Percentiles rank a stretch among this genome's conserved stretches.
Conservation (phyloP, 345 rosid species). For the Eucalyptus globulus region DNA sequence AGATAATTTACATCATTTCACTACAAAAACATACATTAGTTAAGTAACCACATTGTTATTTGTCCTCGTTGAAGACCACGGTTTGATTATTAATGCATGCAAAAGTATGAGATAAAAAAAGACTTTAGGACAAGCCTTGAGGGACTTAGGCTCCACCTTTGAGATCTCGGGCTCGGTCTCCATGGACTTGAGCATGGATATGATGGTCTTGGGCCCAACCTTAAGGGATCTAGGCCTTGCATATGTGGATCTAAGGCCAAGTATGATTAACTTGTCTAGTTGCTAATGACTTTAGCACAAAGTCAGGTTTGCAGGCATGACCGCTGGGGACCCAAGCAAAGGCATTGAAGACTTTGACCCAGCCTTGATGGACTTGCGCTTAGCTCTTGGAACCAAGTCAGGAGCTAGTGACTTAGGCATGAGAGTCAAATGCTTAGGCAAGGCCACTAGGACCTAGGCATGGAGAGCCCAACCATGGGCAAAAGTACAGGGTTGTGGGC, state of each 20-base stretch:
- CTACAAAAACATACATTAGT: neutral
- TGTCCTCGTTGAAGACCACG: too few species aligned
- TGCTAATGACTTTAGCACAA: neutral
- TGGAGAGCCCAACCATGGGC: neutral
- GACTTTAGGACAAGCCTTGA: neutral
- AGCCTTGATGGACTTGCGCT: neutral
- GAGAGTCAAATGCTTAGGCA: neutral
- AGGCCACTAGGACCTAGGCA: neutral
- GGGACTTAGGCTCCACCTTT: neutral
- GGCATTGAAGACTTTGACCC: neutral
- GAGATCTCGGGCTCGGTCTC: accelerated
- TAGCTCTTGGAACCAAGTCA: too few species aligned
- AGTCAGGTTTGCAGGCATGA: neutral
- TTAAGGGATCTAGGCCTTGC: neutral
- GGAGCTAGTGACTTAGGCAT: neutral
- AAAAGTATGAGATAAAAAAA: too few species aligned
- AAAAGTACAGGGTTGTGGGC: neutral
- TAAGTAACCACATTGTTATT: neutral
- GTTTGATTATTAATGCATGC: neutral
- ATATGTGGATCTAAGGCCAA: neutral
- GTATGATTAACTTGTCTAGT: neutral
- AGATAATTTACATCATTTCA: neutral
- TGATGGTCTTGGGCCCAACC: neutral
- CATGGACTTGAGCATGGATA: neutral
- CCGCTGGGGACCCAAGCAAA: neutral